Percentiles rank a stretch among this genome's conserved stretches.
Evolutionary conservation across 139 green algal genomes (phyloP).

Genomic region (Medakamo hakoo): DNA sequence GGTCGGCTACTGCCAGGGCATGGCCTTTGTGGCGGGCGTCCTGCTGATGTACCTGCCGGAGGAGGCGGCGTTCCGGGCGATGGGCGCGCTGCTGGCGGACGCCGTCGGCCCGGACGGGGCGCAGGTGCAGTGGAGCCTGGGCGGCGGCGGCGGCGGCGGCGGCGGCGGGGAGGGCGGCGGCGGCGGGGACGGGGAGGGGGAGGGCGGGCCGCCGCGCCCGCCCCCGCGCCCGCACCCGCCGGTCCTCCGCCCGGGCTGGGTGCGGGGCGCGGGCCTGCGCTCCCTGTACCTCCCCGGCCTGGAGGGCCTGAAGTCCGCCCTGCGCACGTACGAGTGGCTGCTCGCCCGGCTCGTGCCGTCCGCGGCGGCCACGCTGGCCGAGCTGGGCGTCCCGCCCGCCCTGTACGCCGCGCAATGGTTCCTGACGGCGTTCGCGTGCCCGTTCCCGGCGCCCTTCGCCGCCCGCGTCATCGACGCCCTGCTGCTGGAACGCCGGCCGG

Average conservation of each 20-base stretch:
- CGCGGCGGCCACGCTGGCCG: constrained; percentile 28
- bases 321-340: constrained; percentile 26
- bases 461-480: constrained; percentile 76
- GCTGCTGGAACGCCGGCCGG: constrained; percentile 38
- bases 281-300: constrained; percentile 65
- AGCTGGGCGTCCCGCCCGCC: constrained; percentile 47
- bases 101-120: too few relatives aligned
- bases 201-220: too few relatives aligned
- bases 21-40: constrained; percentile 82
- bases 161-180: too few relatives aligned
- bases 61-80: constrained; percentile 70
- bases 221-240: too few relatives aligned
- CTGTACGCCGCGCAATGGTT: constrained; percentile 84
- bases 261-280: constrained; percentile 44
- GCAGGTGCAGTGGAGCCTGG: too few relatives aligned
- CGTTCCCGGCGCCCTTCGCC: constrained; percentile 65
- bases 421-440: constrained; percentile 74
- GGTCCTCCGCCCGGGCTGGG: too few relatives aligned
- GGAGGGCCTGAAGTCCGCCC: constrained; percentile 22
- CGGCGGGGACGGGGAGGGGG: too few relatives aligned
- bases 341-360: constrained; percentile 25
- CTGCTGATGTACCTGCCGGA: constrained; percentile 86
- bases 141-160: too few relatives aligned
- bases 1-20: constrained; percentile 77
- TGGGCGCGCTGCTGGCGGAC: constrained; percentile 27